Conservation (phyloP, 1,284 basidiomycete genomes). For the Ustilago lituana region DNA sequence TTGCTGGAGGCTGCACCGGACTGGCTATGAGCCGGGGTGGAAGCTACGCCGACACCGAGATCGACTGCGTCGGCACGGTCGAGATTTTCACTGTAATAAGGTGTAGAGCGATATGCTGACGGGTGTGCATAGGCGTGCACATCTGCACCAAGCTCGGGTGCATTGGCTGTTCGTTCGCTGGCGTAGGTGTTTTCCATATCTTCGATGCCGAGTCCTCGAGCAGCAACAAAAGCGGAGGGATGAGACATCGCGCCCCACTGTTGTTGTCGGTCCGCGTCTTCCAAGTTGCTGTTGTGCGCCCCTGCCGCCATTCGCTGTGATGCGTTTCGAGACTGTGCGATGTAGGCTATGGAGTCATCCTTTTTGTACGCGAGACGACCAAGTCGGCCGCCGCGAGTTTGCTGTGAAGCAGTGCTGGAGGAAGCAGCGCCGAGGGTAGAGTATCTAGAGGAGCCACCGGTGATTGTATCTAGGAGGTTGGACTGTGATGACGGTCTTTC, state of each 20-base stretch:
- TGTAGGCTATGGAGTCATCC: slow-evolving; percentile 39
- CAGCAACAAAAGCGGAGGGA: not conserved
- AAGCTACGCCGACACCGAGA: slow-evolving; percentile 7
- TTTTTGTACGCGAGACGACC: slow-evolving; percentile 50
- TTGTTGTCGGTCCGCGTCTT: not conserved
- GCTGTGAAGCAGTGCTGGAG: slow-evolving; percentile 3
- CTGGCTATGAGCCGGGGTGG: slow-evolving; percentile 3
- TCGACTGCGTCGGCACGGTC: slow-evolving; percentile 1
- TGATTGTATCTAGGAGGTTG: slow-evolving; percentile 17
- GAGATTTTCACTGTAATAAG: not conserved
- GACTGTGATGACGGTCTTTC: slow-evolving; percentile 28
- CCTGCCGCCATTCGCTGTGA: slow-evolving; percentile 12
- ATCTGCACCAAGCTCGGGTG: not conserved
- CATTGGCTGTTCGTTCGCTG: not conserved
- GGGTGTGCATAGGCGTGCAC: not conserved
- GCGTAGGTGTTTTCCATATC: not conserved
- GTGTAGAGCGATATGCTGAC: slow-evolving; percentile 1
- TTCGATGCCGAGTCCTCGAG: slow-evolving; percentile 23
- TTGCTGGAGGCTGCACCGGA: slow-evolving; percentile 11
- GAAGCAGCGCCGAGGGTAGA: not conserved
- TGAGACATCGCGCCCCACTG: slow-evolving; percentile 1
- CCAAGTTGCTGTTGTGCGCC: slow-evolving; percentile 3
- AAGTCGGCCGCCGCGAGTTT: slow-evolving; percentile 31
- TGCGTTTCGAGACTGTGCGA: slow-evolving; percentile 33
- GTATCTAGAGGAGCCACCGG: not conserved